Evolutionary conservation across 768 basidiomycete genomes (phyloP), one percentile per base, ranked within the genome.

Genomic region (Podaxis mareebaensis): DNA sequence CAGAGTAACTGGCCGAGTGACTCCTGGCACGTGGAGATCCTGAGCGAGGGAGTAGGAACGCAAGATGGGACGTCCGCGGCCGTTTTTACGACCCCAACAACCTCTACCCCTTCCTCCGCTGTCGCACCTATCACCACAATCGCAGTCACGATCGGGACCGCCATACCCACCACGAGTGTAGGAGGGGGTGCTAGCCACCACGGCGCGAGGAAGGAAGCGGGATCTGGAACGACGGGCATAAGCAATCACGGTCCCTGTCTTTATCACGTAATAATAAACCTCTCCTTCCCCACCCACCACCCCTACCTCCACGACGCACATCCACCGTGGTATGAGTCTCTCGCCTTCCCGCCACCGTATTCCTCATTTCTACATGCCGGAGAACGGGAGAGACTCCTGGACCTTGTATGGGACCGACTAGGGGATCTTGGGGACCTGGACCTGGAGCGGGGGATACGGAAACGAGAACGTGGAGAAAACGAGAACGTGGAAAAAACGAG

Each of bases 111-210:
- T 30, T 12, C 51, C 33, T 8, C 48, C 36, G 20, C 36, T 17
- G 11, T 48, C 49, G 39, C n/a, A 39, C 24, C 56, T 42, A n/a
- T n/a, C n/a, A n/a, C n/a, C n/a, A n/a, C n/a, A n/a, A 44, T 46
- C 58, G 22, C 59, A 80, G 30, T 53, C 52, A n/a, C 52, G 40
- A 11, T 63, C 36, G 1, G 85, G 81, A 57, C 84, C 81, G 4
- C 78, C 82, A 60, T 85, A 84, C 15, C 91, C 89, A 10, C 92
- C 92, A 48, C 90, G 85, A 66, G 87, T 86, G 71, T 94, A 94
- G 74, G 92, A 94, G 3, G 92, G 92, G 0, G 92, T 26, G 26
- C 28, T 28, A 94, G 26, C 26, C 26, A 26, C 55, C 48, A 60
- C 59, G 59, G 0, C 28, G 58, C 4, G 59, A 83, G 83, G 69